A percentile compares a stretch with the other conserved stretches of the same genome.
phyloP scores from a whole-genome alignment of 2,329 filamentous ascomycete species.

The Volutella citrinella region DNA sequence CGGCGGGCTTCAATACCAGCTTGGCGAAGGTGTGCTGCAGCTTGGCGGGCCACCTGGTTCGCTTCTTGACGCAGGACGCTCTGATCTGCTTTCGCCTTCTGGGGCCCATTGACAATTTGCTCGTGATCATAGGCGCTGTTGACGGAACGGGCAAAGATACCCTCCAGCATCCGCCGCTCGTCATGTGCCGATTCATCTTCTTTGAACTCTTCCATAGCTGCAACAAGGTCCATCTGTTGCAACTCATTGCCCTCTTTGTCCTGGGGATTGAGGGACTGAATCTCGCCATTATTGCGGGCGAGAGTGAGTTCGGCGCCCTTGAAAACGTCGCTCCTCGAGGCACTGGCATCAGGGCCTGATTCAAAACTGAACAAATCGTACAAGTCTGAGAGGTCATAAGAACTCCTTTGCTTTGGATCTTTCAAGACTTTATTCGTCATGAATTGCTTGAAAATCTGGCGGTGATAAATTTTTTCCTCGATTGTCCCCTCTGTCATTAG shows the following conservation, averaged over 20 bases:
- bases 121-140: slow-evolving; percentile 94
- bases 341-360: slow-evolving; percentile 52
- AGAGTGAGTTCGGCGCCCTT: slow-evolving; percentile 72
- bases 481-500: slow-evolving; percentile 98
- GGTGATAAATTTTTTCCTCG: slow-evolving; percentile 98
- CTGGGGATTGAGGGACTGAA: slow-evolving; percentile 8
- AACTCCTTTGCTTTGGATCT: slow-evolving; percentile 89
- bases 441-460: slow-evolving; percentile 98
- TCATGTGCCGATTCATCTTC: slow-evolving; percentile 50
- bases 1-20: slow-evolving; percentile 69
- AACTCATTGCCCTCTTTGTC: slow-evolving; percentile 37
- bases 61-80: slow-evolving; percentile 80
- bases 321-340: slow-evolving; percentile 84
- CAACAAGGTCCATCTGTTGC: slow-evolving; percentile 56
- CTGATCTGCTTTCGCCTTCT: slow-evolving; percentile 69
- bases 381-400: slow-evolving; percentile 84
- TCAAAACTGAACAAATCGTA: slow-evolving; percentile 81
- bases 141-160: slow-evolving; percentile 83
- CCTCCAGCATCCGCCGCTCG: slow-evolving; percentile 79
- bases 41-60: slow-evolving; percentile 71
- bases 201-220: slow-evolving; percentile 62
- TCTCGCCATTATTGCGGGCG: slow-evolving; percentile 5
- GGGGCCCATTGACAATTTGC: slow-evolving; percentile 77
- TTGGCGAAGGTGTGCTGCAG: slow-evolving; percentile 71
- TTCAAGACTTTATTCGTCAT: slow-evolving; percentile 93